These are phyloP conservation scores for Lactarius pseudohatsudake DNA, from an alignment of 768 basidiomycete species.

Conservation along the genomic window DNA sequence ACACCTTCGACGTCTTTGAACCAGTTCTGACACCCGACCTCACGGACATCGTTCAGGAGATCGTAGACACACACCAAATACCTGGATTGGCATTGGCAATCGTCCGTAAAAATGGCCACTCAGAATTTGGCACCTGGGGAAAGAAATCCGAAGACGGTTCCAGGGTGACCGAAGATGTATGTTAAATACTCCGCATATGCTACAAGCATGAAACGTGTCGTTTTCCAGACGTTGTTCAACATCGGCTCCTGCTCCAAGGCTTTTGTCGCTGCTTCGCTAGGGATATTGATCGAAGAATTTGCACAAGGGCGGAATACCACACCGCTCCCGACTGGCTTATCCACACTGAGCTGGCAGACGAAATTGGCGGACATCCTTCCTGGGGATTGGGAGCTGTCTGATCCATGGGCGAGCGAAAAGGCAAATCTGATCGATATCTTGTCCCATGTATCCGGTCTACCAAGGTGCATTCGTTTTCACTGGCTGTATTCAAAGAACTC, in stretches of 20 bases:
- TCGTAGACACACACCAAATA: background rate
- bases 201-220: too few relatives aligned
- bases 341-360: too few relatives aligned
- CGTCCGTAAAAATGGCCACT: conserved; percentile 25
- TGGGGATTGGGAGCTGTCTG: conserved; percentile 41
- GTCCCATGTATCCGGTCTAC: conserved; percentile 43
- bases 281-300: too few relatives aligned
- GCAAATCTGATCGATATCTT: conserved; percentile 42
- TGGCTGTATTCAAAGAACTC: too few relatives aligned
- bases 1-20: too few relatives aligned
- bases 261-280: too few relatives aligned
- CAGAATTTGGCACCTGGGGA: conserved; percentile 39
- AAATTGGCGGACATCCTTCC: too few relatives aligned
- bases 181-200: too few relatives aligned
- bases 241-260: too few relatives aligned
- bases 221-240: conserved; percentile 39
- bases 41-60: background rate
- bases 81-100: conserved; percentile 13
- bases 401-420: conserved; percentile 41
- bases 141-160: conserved; percentile 39
- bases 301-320: conserved; percentile 35
- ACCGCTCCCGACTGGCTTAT: too few relatives aligned
- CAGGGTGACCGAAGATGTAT: conserved; percentile 28
- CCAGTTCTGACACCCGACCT: conserved; percentile 4
- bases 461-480: conserved; percentile 33